A percentile compares a stretch with the other conserved stretches of the same genome.
Evolutionary conservation across 495 filamentous ascomycete genomes (phyloP).

Genomic region (Hyaloscypha bicolor): DNA sequence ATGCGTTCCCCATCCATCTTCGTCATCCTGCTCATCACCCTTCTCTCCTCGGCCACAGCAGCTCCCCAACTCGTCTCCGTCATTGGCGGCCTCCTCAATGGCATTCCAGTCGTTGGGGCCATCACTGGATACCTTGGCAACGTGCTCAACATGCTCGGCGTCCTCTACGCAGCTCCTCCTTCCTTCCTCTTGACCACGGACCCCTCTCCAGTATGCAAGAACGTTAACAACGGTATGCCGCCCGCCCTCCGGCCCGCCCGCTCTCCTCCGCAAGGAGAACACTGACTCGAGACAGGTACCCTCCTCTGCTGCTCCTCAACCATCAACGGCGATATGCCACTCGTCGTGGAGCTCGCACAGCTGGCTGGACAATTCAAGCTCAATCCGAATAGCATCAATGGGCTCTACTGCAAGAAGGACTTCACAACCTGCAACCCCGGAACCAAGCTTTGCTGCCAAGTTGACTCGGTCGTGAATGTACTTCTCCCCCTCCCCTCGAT

Average conservation of each 20-base stretch:
- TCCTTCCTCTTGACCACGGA: constrained; percentile 22
- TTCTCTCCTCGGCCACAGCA: background rate
- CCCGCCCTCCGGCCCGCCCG: too few relatives aligned
- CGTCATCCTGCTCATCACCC: background rate
- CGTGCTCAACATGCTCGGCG: constrained; percentile 1
- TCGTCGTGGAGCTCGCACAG: constrained; percentile 31
- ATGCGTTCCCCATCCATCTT: background rate
- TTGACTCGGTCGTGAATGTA: constrained; percentile 33
- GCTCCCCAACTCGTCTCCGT: constrained; percentile 3
- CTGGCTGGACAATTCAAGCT: constrained; percentile 32
- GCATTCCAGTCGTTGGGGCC: background rate
- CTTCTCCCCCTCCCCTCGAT: background rate
- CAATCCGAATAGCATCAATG: constrained; percentile 39
- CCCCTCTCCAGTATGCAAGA: constrained; percentile 34
- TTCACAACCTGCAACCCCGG: constrained; percentile 27
- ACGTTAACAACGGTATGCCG: constrained; percentile 29
- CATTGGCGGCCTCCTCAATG: background rate
- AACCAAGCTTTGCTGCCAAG: constrained; percentile 39
- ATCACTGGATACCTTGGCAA: background rate
- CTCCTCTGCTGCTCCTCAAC: constrained; percentile 37
- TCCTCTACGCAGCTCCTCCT: constrained; percentile 18
- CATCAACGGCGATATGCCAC: constrained; percentile 36
- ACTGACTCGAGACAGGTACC: constrained; percentile 1
- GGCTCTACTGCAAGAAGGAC: constrained; percentile 33
- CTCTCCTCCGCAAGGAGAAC: background rate